A percentile compares a stretch with the other conserved stretches of the same genome.
These are phyloP conservation scores for Excoecaria agallocha DNA, from an alignment of 345 rosid species.

Conservation along the genomic window DNA sequence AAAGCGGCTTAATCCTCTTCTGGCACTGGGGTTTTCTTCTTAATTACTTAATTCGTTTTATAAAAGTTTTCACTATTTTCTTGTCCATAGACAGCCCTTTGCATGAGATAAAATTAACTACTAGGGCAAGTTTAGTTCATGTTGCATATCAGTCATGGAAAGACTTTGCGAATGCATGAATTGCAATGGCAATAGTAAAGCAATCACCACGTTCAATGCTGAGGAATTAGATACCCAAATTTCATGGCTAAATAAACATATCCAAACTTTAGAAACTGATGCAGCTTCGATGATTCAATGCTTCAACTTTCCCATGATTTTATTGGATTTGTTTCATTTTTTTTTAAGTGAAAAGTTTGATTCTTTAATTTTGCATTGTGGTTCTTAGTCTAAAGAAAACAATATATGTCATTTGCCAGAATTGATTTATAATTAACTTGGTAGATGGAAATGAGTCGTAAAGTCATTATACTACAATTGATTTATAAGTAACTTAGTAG, in stretches of 20 bases:
- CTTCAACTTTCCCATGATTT: not conserved
- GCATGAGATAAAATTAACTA: not conserved
- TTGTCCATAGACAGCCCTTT: not conserved
- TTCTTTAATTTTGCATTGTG: not conserved
- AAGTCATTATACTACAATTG: too few species aligned
- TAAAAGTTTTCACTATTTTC: not conserved
- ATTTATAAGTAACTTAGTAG: too few species aligned
- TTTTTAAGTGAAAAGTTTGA: not conserved
- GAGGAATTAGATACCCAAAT: not conserved
- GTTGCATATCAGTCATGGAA: not conserved
- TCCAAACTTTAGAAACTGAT: too few species aligned
- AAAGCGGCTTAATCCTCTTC: constrained; percentile 49
- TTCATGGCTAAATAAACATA: not conserved
- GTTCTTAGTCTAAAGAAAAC: not conserved
- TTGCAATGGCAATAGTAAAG: not conserved
- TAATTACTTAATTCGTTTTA: not conserved
- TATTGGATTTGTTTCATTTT: not conserved
- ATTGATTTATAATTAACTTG: too few species aligned
- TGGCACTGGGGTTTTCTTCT: constrained; percentile 65
- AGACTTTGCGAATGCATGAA: not conserved
- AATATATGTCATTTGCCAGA: too few species aligned
- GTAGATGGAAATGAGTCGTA: too few species aligned
- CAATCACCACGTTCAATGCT: too few species aligned
- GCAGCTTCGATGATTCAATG: not conserved
- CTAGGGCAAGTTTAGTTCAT: too few species aligned